phyloP scores from a whole-genome alignment of 148 eudicot genomes.

The Cornus suecica region DNA sequence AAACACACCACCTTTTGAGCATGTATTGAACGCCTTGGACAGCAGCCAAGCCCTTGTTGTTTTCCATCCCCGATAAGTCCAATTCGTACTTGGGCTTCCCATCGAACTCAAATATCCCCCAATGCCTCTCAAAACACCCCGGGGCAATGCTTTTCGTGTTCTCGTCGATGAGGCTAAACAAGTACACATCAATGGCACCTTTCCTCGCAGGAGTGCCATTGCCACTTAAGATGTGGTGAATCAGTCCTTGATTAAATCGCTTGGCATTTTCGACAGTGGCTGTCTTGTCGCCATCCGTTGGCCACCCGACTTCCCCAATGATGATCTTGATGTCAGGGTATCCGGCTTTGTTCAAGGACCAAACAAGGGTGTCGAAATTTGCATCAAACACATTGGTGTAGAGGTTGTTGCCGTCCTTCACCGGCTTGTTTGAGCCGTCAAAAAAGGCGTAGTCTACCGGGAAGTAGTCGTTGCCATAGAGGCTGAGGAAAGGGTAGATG shows the following conservation, averaged over 20 bases:
- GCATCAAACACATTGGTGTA: constrained; percentile 96
- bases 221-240: constrained; percentile 55
- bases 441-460: constrained; percentile 86
- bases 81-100: constrained; percentile 86
- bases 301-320: constrained; percentile 99
- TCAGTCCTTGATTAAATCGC: constrained; percentile 77
- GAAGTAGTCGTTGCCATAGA: constrained; percentile 68
- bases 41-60: constrained; percentile 53
- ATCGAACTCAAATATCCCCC: constrained; percentile 95
- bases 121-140: constrained; percentile 89
- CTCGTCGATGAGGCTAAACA: constrained; percentile 90
- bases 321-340: constrained; percentile 73
- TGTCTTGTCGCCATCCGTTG: constrained; percentile 76
- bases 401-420: constrained; percentile 46
- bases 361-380: constrained; percentile 79
- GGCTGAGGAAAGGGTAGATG: constrained; percentile 90
- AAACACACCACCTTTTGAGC: constrained; percentile 70
- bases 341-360: constrained; percentile 70
- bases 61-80: constrained; percentile 52
- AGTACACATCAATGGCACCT: constrained; percentile 57
- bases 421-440: constrained; percentile 52
- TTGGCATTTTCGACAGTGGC: constrained; percentile 69
- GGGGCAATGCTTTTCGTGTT: constrained; percentile 79
- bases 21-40: constrained; percentile 65
- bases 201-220: constrained; percentile 72